Evolutionary conservation across 1,139 yeast species (phyloP).

Genomic region (Debaryomycetaceae sp.): DNA sequence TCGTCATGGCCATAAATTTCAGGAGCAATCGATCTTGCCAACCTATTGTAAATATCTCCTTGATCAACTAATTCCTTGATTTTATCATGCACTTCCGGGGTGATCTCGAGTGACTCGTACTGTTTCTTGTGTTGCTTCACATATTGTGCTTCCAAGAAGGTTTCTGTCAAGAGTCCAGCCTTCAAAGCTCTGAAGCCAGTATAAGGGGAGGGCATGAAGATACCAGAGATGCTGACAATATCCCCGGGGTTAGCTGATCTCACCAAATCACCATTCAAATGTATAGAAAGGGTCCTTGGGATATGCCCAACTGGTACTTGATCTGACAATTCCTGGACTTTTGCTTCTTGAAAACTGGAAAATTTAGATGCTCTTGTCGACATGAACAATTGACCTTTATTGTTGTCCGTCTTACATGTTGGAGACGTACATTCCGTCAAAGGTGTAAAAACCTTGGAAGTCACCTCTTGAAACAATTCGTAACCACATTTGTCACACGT

Average conservation of each 20-base stretch:
- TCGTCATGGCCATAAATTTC: slow-evolving; percentile 95
- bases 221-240: slow-evolving; percentile 87
- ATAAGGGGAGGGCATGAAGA: slow-evolving; percentile 90
- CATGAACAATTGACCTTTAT: slow-evolving; percentile 87
- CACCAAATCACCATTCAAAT: slow-evolving; percentile 86
- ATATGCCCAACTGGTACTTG: slow-evolving; percentile 99
- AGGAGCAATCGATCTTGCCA: slow-evolving; percentile 93
- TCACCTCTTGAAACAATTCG: slow-evolving; percentile 95
- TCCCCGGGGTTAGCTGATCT: slow-evolving; percentile 93
- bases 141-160: slow-evolving; percentile 85
- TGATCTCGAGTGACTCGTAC: slow-evolving; percentile 64
- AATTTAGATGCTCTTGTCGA: slow-evolving; percentile 95
- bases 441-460: slow-evolving; percentile 80
- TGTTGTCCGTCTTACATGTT: slow-evolving; percentile 73
- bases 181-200: slow-evolving; percentile 90
- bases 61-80: slow-evolving; percentile 49
- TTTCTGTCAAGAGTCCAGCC: slow-evolving; percentile 93
- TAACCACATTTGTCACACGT: slow-evolving; percentile 97
- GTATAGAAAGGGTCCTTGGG: slow-evolving; percentile 81
- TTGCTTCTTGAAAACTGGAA: slow-evolving; percentile 91
- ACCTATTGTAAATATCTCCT: slow-evolving; percentile 73
- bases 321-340: slow-evolving; percentile 88
- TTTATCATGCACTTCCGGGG: slow-evolving; percentile 52
- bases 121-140: slow-evolving; percentile 86
- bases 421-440: slow-evolving; percentile 79